Base-by-base conservation (phyloP, 768 basidiomycete genomes). In the Goffeauzyma gilvescens region DNA sequence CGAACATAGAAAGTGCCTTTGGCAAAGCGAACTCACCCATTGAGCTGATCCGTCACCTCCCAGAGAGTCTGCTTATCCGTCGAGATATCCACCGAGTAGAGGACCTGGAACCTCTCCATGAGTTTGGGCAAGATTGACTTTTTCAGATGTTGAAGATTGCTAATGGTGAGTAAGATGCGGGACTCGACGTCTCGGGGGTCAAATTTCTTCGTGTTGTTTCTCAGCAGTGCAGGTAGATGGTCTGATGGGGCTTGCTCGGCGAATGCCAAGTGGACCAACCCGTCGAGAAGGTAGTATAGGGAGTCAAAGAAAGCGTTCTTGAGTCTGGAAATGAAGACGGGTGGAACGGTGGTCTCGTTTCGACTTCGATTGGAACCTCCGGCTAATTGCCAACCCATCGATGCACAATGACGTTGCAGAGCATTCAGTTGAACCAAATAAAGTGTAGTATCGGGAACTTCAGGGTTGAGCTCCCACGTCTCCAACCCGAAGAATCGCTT, bases 221-320 rank as follows among this genome's bases (percentile, higher is more conserved):
- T 38, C 37, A 18, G 37, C 23, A 7, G 23, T 5, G 18, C 15
- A 4, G 25, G 17, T 14, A n/a, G 9, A 15, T 33, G 9, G 8
- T 36, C 20, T 4, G 5, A 21, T 13, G 14, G 17, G 6, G 30
- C 17, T 2, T 32, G 18, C 30, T 51, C 54, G 23, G 73, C 63
- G 23, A 72, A 80, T 12, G 82, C 81, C 15, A 90, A 70, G 32
- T 75, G 73, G 15, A 84, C 75, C 39, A 90, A 65, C 2, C 89
- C 86, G 54, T 90, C 85, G 30, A 93, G 66, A 54, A 90, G 77
- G 13, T 77, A 76, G 58, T 89, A 86, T 23, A 87, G 54, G 0
- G 76, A 72, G 56, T 95, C 87, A 53, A 89, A 58, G 65, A 90
- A 93, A 1, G 84, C 74, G 55, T 76, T 79, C 8, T 75, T 77